Percentiles rank a stretch among this genome's conserved stretches.
These are phyloP conservation scores for Angomonas desouzai DNA, from an alignment of 208 protist species.

Conservation along the genomic window DNA sequence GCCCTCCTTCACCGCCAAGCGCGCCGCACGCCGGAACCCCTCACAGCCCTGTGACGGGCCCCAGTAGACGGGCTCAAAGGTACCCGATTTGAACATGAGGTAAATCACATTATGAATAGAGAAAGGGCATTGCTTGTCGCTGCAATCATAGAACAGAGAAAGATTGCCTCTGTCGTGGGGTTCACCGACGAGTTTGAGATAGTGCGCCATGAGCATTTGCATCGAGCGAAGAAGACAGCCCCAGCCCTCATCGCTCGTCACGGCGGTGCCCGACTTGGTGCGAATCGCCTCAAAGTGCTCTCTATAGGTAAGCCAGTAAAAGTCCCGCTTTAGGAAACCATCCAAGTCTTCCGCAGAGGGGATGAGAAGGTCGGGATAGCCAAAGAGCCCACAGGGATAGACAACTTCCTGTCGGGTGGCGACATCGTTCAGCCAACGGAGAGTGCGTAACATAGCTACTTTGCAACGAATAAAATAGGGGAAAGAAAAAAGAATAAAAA, in stretches of 20 bases:
- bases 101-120: constrained; percentile 67
- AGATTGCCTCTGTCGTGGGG: constrained; percentile 9
- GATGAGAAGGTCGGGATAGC: constrained; percentile 17
- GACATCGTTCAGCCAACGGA: not conserved
- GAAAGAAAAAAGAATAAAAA: constrained; percentile 14
- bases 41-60: constrained; percentile 67
- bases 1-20: constrained; percentile 24
- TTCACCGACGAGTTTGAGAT: constrained; percentile 23
- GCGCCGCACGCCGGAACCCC: constrained; percentile 48
- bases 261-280: constrained; percentile 9
- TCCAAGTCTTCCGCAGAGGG: constrained; percentile 39
- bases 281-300: constrained; percentile 47
- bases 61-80: constrained; percentile 70
- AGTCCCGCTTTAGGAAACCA: constrained; percentile 25
- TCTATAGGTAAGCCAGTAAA: constrained; percentile 73
- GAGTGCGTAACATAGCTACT: not conserved
- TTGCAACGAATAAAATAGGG: not conserved
- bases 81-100: constrained; percentile 19
- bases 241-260: constrained; percentile 71
- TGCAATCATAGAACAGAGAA: constrained; percentile 45
- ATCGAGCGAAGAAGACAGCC: constrained; percentile 71
- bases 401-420: constrained; percentile 8
- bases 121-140: constrained; percentile 37
- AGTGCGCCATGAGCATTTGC: constrained; percentile 84
- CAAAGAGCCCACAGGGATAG: constrained; percentile 36